These are phyloP conservation scores for Brasilioporus rufonigricans DNA, from an alignment of 768 basidiomycete genomes.

Conservation along the genomic window DNA sequence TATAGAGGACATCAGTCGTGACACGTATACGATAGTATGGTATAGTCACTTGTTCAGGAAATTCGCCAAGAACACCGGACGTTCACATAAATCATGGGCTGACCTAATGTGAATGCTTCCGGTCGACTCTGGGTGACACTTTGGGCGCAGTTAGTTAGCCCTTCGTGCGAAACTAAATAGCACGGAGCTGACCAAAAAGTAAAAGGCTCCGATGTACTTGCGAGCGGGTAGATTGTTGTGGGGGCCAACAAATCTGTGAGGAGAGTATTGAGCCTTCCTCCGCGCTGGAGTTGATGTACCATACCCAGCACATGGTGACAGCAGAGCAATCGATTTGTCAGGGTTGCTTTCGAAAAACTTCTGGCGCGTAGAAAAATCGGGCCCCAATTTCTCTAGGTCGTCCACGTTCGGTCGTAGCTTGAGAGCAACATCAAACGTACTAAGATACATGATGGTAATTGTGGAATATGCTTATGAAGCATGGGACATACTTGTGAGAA, in stretches of 20 bases:
- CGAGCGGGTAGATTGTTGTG: slow-evolving; percentile 8
- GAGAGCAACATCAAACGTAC: slow-evolving; percentile 53
- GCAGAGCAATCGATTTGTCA: slow-evolving; percentile 54
- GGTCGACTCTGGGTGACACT: slow-evolving; percentile 38
- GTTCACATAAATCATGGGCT: slow-evolving; percentile 38
- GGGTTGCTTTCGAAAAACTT: slow-evolving; percentile 47
- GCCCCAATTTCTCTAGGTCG: slow-evolving; percentile 49
- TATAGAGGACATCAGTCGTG: not conserved
- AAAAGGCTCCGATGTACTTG: slow-evolving; percentile 19
- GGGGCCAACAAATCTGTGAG: slow-evolving; percentile 9
- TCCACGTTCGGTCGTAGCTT: slow-evolving; percentile 51
- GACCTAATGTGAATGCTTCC: slow-evolving; percentile 49
- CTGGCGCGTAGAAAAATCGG: slow-evolving; percentile 50
- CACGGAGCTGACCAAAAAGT: slow-evolving; percentile 29
- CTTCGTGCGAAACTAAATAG: not conserved
- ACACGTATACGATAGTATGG: not conserved
- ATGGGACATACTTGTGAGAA: slow-evolving; percentile 49
- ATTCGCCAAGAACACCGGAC: slow-evolving; percentile 43
- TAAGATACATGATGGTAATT: slow-evolving; percentile 20
- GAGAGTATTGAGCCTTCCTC: not conserved
- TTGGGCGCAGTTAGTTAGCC: not conserved
- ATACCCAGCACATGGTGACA: slow-evolving; percentile 44
- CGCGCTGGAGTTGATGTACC: not conserved
- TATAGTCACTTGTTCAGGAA: slow-evolving; percentile 43
- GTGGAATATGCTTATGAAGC: not conserved